Evolutionary conservation across 371 early-diverging fungal species (phyloP).

Genomic region (Choanephora cucurbitarum): DNA sequence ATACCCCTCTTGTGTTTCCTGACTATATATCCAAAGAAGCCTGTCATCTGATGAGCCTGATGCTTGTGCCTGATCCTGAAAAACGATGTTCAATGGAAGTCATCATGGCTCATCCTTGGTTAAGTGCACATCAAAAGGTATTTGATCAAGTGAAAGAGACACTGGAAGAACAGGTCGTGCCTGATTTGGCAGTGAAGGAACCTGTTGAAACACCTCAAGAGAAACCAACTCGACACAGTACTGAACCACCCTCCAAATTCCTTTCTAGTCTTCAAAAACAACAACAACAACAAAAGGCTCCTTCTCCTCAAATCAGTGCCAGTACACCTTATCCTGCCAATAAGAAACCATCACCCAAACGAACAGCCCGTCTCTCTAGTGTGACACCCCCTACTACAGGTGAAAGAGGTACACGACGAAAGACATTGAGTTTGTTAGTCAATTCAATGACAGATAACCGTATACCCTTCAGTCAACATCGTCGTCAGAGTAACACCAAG

Average conservation of each 20-base stretch:
- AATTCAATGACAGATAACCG: constrained; percentile 45
- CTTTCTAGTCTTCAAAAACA: constrained; percentile 32
- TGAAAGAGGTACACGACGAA: constrained; percentile 54
- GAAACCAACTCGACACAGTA: constrained; percentile 11
- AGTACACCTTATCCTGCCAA: constrained; percentile 27
- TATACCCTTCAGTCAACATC: constrained; percentile 8
- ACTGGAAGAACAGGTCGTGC: constrained; percentile 4
- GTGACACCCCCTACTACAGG: constrained; percentile 22
- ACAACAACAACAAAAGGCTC: neutral
- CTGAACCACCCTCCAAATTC: constrained; percentile 35
- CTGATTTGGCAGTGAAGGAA: constrained; percentile 16
- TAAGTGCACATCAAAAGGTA: constrained; percentile 33
- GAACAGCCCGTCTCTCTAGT: constrained; percentile 19
- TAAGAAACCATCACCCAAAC: constrained; percentile 9
- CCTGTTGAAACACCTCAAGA: neutral
- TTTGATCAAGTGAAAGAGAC: constrained; percentile 29
- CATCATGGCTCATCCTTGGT: constrained; percentile 86
- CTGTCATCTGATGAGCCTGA: constrained; percentile 80
- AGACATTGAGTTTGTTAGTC: constrained; percentile 57
- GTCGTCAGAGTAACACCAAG: constrained; percentile 16
- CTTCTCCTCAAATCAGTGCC: constrained; percentile 15
- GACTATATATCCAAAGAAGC: constrained; percentile 86
- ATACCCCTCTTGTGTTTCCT: constrained; percentile 81
- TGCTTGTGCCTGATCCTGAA: constrained; percentile 91
- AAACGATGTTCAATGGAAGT: constrained; percentile 85